phyloP scores from a whole-genome alignment of 106 monocot species.

The Triglochin maritima region DNA sequence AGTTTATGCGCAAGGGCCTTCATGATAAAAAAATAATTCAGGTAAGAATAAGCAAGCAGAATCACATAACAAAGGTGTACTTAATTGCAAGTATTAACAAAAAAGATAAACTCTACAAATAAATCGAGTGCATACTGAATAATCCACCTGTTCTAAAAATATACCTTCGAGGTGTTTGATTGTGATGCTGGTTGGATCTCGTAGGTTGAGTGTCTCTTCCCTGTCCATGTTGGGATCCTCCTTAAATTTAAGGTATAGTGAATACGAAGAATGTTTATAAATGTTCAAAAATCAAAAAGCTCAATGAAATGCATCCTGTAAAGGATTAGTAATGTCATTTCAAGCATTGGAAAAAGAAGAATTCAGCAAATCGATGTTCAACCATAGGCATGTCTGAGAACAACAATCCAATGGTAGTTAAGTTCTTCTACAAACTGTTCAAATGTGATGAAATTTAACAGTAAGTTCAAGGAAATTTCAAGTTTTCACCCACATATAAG shows the following conservation, averaged over 20 bases:
- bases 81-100: neutral
- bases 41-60: neutral
- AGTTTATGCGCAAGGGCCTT: slow-evolving; percentile 29
- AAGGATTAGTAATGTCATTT: neutral
- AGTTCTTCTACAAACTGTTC: too few relatives aligned
- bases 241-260: neutral
- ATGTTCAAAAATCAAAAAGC: neutral
- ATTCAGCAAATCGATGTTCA: neutral
- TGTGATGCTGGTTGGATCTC: slow-evolving; percentile 3
- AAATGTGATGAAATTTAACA: too few relatives aligned
- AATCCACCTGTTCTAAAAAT: neutral
- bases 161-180: slow-evolving; percentile 15
- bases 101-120: neutral
- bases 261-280: neutral
- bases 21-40: slow-evolving; percentile 6
- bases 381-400: too few relatives aligned
- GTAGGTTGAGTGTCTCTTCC: slow-evolving; percentile 10
- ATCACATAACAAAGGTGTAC: neutral
- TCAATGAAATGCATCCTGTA: neutral
- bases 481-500: too few relatives aligned
- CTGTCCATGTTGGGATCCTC: slow-evolving; percentile 27
- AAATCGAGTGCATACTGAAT: neutral
- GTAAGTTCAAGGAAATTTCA: too few relatives aligned
- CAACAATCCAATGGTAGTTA: too few relatives aligned
- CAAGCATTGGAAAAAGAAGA: neutral